Evolutionary conservation across 164 flowering plant species (phyloP), one percentile per base, ranked within the genome.

Genomic region (Magnolia officinalis): DNA sequence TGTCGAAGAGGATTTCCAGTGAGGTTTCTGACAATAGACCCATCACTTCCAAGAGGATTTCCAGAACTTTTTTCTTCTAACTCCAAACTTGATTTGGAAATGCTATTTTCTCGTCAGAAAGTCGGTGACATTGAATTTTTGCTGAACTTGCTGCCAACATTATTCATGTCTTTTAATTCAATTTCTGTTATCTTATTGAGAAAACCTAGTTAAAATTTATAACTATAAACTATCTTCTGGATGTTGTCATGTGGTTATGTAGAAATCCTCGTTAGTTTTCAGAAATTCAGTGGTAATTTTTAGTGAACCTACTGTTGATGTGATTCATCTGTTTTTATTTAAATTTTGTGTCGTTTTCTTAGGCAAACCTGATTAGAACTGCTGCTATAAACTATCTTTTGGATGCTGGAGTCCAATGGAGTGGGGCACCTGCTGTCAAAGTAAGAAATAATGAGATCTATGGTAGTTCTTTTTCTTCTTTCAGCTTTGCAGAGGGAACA

Each of bases 381-480:
- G 92, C 97, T 76, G 97, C 97, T 8, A 78, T 75, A 75, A 91
- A 79, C 78, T 96, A 91, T 85, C 84, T 96, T 79, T 79, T 92
- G 85, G 97, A 96, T 87, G 87, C 93, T 79, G 98, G 96, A 84
- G 83, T 96, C 78, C 95, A 92, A 58, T 96, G 99, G 99, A 95
- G 97, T 72, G 89, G 88, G 20, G 94, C 97, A 64, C 97, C 99
- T 79, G 84, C 92, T 63, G 92, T 96, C 67, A 94, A 92, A 85
- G 99, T 96, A 84, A 85, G 70, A 74, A 50, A 68, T 65, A 24
- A 45, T 67, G 45, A 63, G 63, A 59, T 52, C 45, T 49, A 58
- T 69, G 31, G 14, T 52, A 75, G 50, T 78, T 75, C 67, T 10
- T 64, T 55, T 55, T 55, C 61, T 55, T 55, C 61, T 55, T 55